Conservation (phyloP, 306 rosid genomes). For the Rosa chinensis region DNA sequence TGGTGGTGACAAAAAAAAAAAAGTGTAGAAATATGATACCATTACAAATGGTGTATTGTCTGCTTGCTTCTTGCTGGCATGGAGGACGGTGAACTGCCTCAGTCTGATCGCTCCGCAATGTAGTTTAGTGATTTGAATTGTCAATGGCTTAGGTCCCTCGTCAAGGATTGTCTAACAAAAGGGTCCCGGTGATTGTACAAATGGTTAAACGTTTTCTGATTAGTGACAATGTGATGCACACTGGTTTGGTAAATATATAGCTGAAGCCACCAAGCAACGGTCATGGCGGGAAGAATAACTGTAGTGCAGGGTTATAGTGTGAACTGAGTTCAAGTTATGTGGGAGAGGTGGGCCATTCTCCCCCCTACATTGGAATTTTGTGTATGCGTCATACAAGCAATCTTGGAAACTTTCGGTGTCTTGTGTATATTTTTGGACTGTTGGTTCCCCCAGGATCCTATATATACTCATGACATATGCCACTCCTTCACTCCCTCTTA, state of each 20-base stretch:
- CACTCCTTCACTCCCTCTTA: conserved; percentile 25
- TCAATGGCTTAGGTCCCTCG: not conserved
- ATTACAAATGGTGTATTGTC: not conserved
- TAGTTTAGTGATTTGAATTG: not conserved
- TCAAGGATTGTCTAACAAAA: too few relatives aligned
- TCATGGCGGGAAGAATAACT: conserved; percentile 42
- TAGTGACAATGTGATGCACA: not conserved
- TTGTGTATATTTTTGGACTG: conserved; percentile 38
- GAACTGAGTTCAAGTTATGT: conserved; percentile 52
- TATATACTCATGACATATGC: conserved; percentile 30
- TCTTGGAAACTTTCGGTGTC: conserved; percentile 81
- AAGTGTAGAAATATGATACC: not conserved
- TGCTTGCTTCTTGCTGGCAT: not conserved
- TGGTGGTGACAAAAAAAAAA: not conserved
- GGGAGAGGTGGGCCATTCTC: conserved; percentile 45
- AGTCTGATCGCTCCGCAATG: not conserved
- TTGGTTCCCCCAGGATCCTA: conserved; percentile 39
- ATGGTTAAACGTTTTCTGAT: not conserved
- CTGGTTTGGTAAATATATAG: not conserved
- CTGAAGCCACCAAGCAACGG: conserved; percentile 24
- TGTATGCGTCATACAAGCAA: conserved; percentile 62
- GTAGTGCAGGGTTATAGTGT: conserved; percentile 30
- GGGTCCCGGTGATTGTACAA: not conserved
- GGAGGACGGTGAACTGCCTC: not conserved
- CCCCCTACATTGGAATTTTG: conserved; percentile 50